phyloP scores from a whole-genome alignment of 345 rosid species.

The Populus euphratica region DNA sequence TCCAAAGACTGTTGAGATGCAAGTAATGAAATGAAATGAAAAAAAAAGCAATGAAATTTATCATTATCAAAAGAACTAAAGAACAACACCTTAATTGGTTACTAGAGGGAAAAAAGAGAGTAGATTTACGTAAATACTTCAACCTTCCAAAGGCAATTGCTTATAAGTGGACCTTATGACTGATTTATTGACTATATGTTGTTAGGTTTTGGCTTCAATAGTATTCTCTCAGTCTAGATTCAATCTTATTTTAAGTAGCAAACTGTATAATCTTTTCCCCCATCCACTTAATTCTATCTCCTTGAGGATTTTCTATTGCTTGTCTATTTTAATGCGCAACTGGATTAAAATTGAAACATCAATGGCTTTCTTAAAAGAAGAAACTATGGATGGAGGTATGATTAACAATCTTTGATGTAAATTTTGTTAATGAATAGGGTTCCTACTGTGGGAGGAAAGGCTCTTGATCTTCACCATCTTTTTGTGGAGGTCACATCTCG shows the following conservation, averaged over 20 bases:
- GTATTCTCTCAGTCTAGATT: neutral
- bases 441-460: conserved; percentile 80
- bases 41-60: neutral
- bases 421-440: conserved; percentile 39
- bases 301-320: neutral
- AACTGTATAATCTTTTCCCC: neutral
- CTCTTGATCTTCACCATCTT: conserved; percentile 75
- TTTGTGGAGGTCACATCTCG: conserved; percentile 84
- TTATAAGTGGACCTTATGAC: no score
- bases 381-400: neutral
- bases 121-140: neutral
- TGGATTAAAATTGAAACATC: neutral
- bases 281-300: neutral
- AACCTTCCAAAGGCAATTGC: neutral
- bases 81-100: neutral
- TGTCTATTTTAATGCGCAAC: neutral
- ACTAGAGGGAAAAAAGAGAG: neutral
- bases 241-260: neutral
- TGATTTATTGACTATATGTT: neutral
- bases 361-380: no score
- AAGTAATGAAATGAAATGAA: no score
- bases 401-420: neutral
- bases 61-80: neutral
- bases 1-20: no score
- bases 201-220: neutral